Evolutionary conservation across 164 flowering plant species (phyloP), one percentile per base, ranked within the genome.

Genomic region (Echeveria elegans): DNA sequence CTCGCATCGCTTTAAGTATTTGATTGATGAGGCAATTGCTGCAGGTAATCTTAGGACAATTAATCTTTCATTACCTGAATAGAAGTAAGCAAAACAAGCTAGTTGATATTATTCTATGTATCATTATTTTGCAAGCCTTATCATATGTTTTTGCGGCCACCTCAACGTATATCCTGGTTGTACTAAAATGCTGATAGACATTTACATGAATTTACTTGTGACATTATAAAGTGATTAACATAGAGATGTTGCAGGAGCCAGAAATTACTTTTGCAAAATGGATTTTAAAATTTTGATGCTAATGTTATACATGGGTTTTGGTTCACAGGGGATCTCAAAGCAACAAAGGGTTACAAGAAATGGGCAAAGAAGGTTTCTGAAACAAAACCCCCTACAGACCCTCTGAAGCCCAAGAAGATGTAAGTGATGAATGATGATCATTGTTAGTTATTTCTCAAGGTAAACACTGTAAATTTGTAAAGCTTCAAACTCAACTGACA

Each of bases 1-100:
- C 77, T 88, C 97, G 40, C 99, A 95, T 77, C 82, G 97, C 19
- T 95, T 89, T 83, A 95, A 83, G 83, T 97, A 92, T 76, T 86
- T 92, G 31, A 79, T 95, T 50, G 92, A 95, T 53, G 92, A 83
- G 75, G 90, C 89, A 58, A 86, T 95, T 47, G 83, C 88, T 69
- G 81, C 84, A 45, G 97, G 99, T 95, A 66, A 65, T 73, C 23
- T 6, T 70, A 50, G 21, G 68, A 36, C 8, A 52, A 7, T 4
- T 23, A 6, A 7, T 12, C 8, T 21, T 9, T 23, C 26, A 0
- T 50, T 2, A 50, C 21, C 26, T 23, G 28, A 50, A 5, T 6
- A 9, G 1, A 24, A 26, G 1, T 10, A 24, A 53, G 12, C 2
- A 53, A 24, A 53, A 53, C 30, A 53, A 53, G 45, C 45, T 40